Evolutionary conservation across 306 rosid genomes (phyloP).

Genomic region (Dryas drummondii): DNA sequence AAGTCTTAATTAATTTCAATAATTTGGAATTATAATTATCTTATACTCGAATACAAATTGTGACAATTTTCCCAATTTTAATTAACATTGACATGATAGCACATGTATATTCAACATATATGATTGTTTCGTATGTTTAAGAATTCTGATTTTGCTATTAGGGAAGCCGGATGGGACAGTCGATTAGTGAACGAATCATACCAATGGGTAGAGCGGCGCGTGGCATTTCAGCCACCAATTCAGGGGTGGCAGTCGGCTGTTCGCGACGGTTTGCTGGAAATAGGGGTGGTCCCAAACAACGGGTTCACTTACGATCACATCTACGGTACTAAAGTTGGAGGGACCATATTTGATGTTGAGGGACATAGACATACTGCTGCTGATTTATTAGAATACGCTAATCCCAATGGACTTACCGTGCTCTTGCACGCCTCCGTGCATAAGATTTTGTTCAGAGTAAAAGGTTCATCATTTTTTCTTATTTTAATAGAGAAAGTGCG

Average conservation of each 20-base stretch:
- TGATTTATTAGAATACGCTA: conserved; percentile 57
- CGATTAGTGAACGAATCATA: conserved; percentile 59
- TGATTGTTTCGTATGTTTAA: background rate
- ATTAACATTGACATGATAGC: too few relatives aligned
- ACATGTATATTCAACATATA: background rate
- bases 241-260: conserved; percentile 68
- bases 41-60: too few relatives aligned
- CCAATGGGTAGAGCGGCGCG: conserved; percentile 67
- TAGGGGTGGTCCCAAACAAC: conserved; percentile 55
- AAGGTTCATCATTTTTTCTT: conserved; percentile 28
- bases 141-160: conserved; percentile 5
- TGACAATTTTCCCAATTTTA: too few relatives aligned
- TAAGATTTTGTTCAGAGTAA: conserved; percentile 40
- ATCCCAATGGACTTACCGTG: conserved; percentile 46
- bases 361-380: conserved; percentile 74
- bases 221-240: conserved; percentile 59
- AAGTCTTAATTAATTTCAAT: too few relatives aligned
- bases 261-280: conserved; percentile 51
- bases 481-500: background rate
- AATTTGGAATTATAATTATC: too few relatives aligned
- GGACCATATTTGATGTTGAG: conserved; percentile 57
- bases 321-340: conserved; percentile 75
- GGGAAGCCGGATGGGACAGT: conserved; percentile 69
- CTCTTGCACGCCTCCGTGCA: conserved; percentile 63
- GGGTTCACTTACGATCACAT: conserved; percentile 83